These are phyloP conservation scores for Diatrype stigma DNA, from an alignment of 2,329 filamentous ascomycete species.

Conservation along the genomic window DNA sequence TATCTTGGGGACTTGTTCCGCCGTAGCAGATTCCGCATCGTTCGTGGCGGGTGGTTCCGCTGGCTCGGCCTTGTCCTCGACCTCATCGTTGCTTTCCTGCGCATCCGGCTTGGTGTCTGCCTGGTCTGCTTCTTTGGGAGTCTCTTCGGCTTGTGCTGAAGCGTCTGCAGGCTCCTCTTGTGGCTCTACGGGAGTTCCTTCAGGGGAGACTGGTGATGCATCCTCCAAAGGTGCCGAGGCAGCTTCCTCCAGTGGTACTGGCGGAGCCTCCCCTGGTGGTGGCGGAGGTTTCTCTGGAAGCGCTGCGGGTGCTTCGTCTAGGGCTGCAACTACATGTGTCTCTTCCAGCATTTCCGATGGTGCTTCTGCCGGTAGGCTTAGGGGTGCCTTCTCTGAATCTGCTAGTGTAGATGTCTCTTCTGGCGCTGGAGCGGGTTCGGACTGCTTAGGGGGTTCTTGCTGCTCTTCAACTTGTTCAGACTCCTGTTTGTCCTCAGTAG, in stretches of 20 bases:
- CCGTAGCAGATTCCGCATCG: not conserved
- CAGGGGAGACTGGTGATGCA: not conserved
- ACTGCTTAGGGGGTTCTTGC: not conserved
- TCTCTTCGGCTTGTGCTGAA: not conserved
- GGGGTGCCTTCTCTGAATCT: not conserved
- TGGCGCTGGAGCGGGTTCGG: not conserved
- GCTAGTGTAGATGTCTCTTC: not conserved
- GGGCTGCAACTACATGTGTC: not conserved
- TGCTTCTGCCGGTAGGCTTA: not conserved
- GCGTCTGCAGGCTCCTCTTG: not conserved
- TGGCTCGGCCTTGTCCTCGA: constrained; percentile 2
- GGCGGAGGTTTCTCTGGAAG: not conserved
- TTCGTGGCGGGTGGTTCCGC: constrained; percentile 9
- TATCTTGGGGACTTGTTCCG: not conserved
- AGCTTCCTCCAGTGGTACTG: not conserved
- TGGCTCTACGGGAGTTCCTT: not conserved
- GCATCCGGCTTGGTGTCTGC: constrained; percentile 1
- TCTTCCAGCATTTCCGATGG: not conserved
- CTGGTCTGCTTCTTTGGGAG: not conserved
- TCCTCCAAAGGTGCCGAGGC: not conserved
- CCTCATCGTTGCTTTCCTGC: not conserved
- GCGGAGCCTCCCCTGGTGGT: not conserved
- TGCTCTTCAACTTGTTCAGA: not conserved
- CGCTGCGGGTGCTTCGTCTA: not conserved
- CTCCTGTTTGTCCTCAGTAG: not conserved